Conservation (phyloP, 2,329 filamentous ascomycete genomes). For the Aspergillus bombycis region DNA sequence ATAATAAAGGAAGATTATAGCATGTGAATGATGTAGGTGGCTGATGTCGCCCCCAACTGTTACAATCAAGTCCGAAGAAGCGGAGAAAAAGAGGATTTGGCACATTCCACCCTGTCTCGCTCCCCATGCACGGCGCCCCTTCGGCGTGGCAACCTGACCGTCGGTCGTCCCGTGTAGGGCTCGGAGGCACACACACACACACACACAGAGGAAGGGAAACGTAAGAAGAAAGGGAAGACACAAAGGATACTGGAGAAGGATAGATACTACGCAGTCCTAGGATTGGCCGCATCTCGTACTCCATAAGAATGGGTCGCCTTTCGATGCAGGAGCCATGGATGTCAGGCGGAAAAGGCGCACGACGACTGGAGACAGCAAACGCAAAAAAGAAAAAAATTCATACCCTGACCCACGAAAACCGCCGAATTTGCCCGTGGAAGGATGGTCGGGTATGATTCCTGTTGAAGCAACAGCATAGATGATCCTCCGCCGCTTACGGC, state of each 20-base stretch:
- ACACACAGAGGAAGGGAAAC: too few relatives aligned
- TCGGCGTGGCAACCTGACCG: not conserved
- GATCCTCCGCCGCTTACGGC: constrained; percentile 10
- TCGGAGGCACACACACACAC: not conserved
- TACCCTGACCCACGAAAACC: constrained; percentile 3
- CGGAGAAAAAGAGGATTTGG: not conserved
- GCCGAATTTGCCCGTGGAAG: constrained; percentile 6
- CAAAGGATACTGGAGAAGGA: too few relatives aligned
- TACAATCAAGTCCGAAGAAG: not conserved
- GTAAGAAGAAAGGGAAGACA: too few relatives aligned
- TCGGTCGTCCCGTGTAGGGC: not conserved
- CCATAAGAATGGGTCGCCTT: not conserved
- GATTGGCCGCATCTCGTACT: not conserved
- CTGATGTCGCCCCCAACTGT: not conserved
- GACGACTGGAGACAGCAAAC: not conserved
- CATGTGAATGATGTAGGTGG: not conserved
- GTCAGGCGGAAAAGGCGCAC: not conserved
- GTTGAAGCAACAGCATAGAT: not conserved
- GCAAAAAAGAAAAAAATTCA: not conserved
- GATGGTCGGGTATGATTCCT: constrained; percentile 5
- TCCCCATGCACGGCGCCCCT: not conserved
- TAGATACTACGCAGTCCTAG: too few relatives aligned
- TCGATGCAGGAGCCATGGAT: not conserved
- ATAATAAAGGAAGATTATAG: not conserved
- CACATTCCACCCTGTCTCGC: not conserved